Conservation (phyloP, 305 asterid genomes). For the Caryopteris hybrid region DNA sequence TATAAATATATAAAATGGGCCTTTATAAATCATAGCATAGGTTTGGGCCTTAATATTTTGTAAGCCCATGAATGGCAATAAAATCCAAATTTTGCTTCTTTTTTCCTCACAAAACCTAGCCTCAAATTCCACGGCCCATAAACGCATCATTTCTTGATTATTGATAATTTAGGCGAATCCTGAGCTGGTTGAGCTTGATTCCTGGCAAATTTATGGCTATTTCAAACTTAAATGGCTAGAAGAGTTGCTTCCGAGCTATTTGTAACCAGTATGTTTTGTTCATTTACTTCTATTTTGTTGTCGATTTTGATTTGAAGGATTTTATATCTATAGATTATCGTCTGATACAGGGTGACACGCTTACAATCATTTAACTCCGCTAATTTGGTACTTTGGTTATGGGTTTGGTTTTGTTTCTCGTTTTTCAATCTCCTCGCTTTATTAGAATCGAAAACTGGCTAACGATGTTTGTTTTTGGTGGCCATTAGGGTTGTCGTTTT, state of each 20-base stretch:
- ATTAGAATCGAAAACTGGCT: background rate
- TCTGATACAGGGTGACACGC: background rate
- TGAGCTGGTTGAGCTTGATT: background rate
- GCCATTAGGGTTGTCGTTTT: slow-evolving; percentile 64
- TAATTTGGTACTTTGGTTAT: background rate
- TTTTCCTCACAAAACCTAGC: slow-evolving; percentile 29
- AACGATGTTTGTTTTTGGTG: background rate
- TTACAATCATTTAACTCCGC: background rate
- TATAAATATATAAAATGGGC: background rate
- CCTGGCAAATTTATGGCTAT: slow-evolving; percentile 14
- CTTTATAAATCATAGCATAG: background rate
- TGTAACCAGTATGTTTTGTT: slow-evolving; percentile 49
- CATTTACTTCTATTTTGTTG: background rate
- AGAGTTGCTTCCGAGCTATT: slow-evolving; percentile 53
- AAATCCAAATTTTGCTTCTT: too few species aligned
- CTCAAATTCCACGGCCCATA: background rate
- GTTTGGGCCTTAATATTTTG: too few species aligned
- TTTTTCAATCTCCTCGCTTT: background rate
- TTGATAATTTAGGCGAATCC: too few species aligned
- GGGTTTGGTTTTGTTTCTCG: background rate
- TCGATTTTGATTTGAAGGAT: background rate
- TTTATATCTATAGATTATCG: background rate
- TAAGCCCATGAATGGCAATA: too few species aligned
- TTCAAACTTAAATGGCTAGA: slow-evolving; percentile 42
- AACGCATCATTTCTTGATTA: background rate